A percentile compares a stretch with the other conserved stretches of the same genome.
phyloP scores from a whole-genome alignment of 208 protist genomes.

The Trypanosoma grayi region DNA sequence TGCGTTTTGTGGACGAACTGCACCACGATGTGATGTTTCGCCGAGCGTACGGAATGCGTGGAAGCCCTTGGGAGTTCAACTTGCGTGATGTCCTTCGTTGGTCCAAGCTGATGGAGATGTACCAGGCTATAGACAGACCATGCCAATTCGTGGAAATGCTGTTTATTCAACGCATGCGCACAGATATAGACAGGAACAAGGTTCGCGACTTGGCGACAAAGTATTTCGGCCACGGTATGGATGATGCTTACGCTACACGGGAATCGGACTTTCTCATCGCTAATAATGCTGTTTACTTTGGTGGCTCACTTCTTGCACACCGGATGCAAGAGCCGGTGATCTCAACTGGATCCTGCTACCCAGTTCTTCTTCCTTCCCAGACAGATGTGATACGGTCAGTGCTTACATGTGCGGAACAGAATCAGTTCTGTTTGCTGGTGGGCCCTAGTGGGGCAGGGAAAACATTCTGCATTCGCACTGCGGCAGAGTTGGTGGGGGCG shows the following conservation, averaged over 20 bases:
- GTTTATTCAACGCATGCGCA: slow-evolving; percentile 89
- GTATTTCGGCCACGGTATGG: slow-evolving; percentile 38
- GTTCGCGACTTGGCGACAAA: slow-evolving; percentile 36
- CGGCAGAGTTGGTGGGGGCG: slow-evolving; percentile 91
- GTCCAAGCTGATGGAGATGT: slow-evolving; percentile 92
- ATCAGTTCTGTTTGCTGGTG: slow-evolving; percentile 96
- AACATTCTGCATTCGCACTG: slow-evolving; percentile 92
- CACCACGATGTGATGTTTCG: slow-evolving; percentile 90
- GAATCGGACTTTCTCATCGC: slow-evolving; percentile 78
- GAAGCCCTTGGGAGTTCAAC: slow-evolving; percentile 99
- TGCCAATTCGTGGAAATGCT: slow-evolving; percentile 73
- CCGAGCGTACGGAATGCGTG: slow-evolving; percentile 79
- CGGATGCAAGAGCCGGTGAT: slow-evolving; percentile 10
- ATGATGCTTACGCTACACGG: neutral
- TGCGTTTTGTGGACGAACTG: slow-evolving; percentile 93
- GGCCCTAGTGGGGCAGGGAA: slow-evolving; percentile 97
- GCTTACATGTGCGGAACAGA: slow-evolving; percentile 87
- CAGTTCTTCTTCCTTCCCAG: slow-evolving; percentile 76
- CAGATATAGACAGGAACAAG: slow-evolving; percentile 56
- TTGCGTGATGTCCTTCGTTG: slow-evolving; percentile 99
- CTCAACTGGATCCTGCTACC: slow-evolving; percentile 1
- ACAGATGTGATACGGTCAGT: slow-evolving; percentile 72
- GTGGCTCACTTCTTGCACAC: slow-evolving; percentile 29
- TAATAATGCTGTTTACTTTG: slow-evolving; percentile 58
- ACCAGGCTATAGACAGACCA: slow-evolving; percentile 40